Percentiles rank a stretch among this genome's conserved stretches.
phyloP scores from a whole-genome alignment of 2,329 filamentous ascomycete genomes.

The Gnomoniopsis sp. region DNA sequence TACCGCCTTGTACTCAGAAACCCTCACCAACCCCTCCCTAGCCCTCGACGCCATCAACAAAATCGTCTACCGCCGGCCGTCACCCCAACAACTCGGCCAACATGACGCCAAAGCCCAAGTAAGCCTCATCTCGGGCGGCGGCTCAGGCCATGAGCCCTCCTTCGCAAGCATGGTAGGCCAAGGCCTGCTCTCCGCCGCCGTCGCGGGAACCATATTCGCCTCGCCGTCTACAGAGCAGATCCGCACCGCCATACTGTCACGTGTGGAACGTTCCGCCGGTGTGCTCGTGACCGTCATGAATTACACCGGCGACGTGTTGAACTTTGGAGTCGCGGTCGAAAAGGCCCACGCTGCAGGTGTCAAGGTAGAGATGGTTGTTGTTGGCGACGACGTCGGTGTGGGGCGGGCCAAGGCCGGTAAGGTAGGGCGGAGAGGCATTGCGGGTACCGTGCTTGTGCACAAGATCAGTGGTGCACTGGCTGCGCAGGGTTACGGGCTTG shows the following conservation, averaged over 20 bases:
- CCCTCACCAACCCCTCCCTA: conserved; percentile 79
- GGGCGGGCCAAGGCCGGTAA: conserved; percentile 81
- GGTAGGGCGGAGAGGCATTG: conserved; percentile 85
- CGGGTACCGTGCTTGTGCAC: conserved; percentile 85
- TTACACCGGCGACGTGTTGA: conserved; percentile 85
- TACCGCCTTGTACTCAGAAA: conserved; percentile 71
- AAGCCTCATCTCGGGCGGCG: conserved; percentile 82
- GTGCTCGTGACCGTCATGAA: conserved; percentile 95
- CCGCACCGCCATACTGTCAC: conserved; percentile 67
- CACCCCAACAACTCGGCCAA: conserved; percentile 28
- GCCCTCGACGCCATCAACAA: conserved; percentile 78
- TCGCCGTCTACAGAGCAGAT: conserved; percentile 77
- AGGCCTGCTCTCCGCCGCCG: conserved; percentile 75
- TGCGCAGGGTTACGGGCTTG: conserved; percentile 62
- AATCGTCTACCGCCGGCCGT: conserved; percentile 72
- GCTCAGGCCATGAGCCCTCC: conserved; percentile 85
- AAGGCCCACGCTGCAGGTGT: conserved; percentile 80
- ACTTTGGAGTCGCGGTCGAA: conserved; percentile 91
- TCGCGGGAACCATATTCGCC: conserved; percentile 82
- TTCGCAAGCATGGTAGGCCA: conserved; percentile 82
- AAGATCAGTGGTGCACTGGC: conserved; percentile 87
- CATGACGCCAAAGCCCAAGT: conserved; percentile 57
- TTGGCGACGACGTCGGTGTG: conserved; percentile 89
- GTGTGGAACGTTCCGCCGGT: conserved; percentile 62
- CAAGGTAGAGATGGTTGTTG: conserved; percentile 82